Conservation (phyloP, 1,139 yeast genomes). For the Petasospora fabianii region DNA sequence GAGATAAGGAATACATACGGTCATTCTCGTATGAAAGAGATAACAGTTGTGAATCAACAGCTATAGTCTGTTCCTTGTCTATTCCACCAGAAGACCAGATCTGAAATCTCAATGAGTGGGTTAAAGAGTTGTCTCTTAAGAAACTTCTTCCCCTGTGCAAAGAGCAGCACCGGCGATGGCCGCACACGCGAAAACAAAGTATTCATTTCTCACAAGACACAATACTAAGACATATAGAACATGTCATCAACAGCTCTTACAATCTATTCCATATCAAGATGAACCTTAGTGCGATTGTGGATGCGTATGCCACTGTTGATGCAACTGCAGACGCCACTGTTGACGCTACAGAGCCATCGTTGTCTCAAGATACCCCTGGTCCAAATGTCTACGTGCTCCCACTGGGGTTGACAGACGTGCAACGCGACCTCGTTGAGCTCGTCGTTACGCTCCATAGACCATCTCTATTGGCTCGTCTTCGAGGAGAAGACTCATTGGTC, state of each 20-base stretch:
- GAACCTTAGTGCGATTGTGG: constrained; percentile 12
- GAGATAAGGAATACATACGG: not conserved
- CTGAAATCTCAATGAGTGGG: no score
- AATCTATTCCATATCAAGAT: not conserved
- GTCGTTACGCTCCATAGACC: constrained; percentile 48
- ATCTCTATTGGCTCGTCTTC: constrained; percentile 35
- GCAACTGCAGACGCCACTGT: not conserved
- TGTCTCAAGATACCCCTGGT: no score
- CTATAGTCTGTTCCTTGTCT: no score
- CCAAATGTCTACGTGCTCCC: constrained; percentile 56
- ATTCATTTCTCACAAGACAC: no score
- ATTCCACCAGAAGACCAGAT: no score
- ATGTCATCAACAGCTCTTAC: not conserved
- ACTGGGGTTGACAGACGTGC: constrained; percentile 50
- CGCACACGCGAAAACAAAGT: no score
- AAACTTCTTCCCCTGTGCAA: no score
- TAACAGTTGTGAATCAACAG: no score
- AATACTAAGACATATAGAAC: not conserved
- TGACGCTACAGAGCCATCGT: no score
- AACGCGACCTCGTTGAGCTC: constrained; percentile 52
- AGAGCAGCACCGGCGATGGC: no score
- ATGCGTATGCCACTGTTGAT: constrained; percentile 8
- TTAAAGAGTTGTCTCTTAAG: no score
- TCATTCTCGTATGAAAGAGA: not conserved
- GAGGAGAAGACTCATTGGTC: constrained; percentile 12